Conservation (phyloP, 176 grass and related monocot species). For the Oryza nivara region DNA sequence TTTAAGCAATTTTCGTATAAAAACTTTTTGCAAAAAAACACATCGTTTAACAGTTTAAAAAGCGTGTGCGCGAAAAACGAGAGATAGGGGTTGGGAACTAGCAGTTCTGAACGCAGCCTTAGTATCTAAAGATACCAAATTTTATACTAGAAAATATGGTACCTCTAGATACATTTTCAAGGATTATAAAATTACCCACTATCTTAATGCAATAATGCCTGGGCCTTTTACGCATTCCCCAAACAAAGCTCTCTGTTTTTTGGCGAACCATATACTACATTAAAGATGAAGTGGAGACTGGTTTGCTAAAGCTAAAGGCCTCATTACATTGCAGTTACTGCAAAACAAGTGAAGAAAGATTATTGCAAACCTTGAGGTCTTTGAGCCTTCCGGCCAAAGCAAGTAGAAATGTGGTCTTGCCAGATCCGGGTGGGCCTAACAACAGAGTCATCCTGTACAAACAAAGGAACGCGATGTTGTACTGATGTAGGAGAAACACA, state of each 20-base stretch:
- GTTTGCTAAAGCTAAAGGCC: neutral
- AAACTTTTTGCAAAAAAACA: too few relatives aligned
- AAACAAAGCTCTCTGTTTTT: neutral
- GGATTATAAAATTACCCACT: too few relatives aligned
- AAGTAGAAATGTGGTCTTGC: constrained; percentile 89
- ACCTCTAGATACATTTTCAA: too few relatives aligned
- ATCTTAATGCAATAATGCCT: neutral
- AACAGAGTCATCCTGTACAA: constrained; percentile 82
- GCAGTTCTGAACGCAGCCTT: too few relatives aligned
- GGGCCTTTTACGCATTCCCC: neutral
- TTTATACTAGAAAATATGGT: too few relatives aligned
- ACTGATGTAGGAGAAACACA: constrained; percentile 6
- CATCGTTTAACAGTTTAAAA: too few relatives aligned
- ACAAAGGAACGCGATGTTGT: constrained; percentile 19
- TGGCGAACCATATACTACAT: neutral
- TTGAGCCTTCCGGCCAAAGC: constrained; percentile 85
- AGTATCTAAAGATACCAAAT: too few relatives aligned
- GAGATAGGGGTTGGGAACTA: too few relatives aligned
- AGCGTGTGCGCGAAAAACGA: too few relatives aligned
- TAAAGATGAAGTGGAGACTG: neutral
- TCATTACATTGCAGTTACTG: neutral
- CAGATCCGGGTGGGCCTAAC: constrained; percentile 87
- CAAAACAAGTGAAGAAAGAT: neutral
- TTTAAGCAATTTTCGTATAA: too few relatives aligned
- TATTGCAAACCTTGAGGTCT: constrained; percentile 64